Evolutionary conservation across 805 yeast species (phyloP), one percentile per base, ranked within the genome.

Genomic region (Yarrowia keelungensis): DNA sequence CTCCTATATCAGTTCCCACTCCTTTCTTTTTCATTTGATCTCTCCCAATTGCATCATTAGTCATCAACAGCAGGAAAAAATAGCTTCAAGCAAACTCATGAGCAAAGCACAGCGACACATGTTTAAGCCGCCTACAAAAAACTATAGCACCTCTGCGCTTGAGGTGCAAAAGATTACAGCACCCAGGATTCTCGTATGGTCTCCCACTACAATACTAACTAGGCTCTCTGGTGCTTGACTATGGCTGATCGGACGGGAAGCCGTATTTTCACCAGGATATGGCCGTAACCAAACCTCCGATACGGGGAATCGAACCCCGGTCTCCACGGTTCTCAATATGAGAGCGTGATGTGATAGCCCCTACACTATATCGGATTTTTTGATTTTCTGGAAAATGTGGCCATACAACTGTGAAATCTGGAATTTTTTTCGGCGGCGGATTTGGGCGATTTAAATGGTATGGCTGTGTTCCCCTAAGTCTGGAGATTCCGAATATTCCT

Each of bases 291-390:
- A 43, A 56, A 16, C 11, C 65, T 59, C 65, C 65, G 65, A 59
- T 59, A 59, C 65, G 65, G 65, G 65, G 65, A 59, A 59, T 59
- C 65, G 65, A 59, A 59, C 65, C 65, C 65, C 65, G 65, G 65
- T 59, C 65, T 59, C 65, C 65, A 59, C 65, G 65, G 65, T 35
- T 36, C 65, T 59, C 65, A 59, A 12, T 5, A 43, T 59, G 65
- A 59, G 65, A 59, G 65, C 65, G 65, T 59, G 65, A 59, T 59
- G 65, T 59, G 65, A 59, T 59, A 59, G 65, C 65, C 65, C 65
- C 65, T 59, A 59, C 65, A 59, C 65, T 59, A 59, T 59, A 59
- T 59, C 65, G 65, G 65, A 59, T 36, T 16, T 36, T 26, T 11
- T 35, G 39, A 10, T 51, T 51, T 36, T 19, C 35, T 49, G 22